phyloP scores from a whole-genome alignment of 2,329 filamentous ascomycete genomes.

The Colletotrichum truncatum region DNA sequence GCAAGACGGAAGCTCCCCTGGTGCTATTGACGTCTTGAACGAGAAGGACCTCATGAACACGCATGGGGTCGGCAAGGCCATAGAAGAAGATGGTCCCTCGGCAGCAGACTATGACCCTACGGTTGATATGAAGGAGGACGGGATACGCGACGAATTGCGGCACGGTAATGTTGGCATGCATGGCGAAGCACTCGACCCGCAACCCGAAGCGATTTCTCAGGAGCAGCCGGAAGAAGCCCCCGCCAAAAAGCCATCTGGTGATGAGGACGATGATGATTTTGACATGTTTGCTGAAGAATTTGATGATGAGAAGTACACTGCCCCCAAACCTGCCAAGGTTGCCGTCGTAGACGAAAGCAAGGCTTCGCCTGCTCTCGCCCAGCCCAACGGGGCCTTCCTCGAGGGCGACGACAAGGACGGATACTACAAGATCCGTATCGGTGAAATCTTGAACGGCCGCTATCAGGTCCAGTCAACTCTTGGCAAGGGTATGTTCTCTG shows the following conservation, averaged over 20 bases:
- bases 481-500: constrained; percentile 95
- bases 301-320: constrained; percentile 71
- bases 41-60: constrained; percentile 75
- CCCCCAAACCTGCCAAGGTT: constrained; percentile 54
- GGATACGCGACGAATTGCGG: constrained; percentile 73
- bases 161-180: constrained; percentile 64
- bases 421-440: constrained; percentile 94
- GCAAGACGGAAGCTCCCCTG: constrained; percentile 64
- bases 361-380: constrained; percentile 53
- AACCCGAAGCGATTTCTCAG: constrained; percentile 39
- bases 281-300: constrained; percentile 93
- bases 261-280: constrained; percentile 75
- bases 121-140: constrained; percentile 87
- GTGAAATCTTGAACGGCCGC: constrained; percentile 87
- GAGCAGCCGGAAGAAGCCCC: constrained; percentile 40
- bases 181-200: constrained; percentile 46
- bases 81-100: constrained; percentile 78
- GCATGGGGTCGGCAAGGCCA: constrained; percentile 52
- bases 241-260: constrained; percentile 47
- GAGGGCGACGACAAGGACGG: constrained; percentile 95
- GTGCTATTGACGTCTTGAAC: constrained; percentile 69
- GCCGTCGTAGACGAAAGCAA: constrained; percentile 55
- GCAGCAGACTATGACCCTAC: constrained; percentile 93
- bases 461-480: constrained; percentile 90
- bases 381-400: constrained; percentile 76